Evolutionary conservation across 2,329 filamentous ascomycete species (phyloP).

Genomic region (Ophiocordyceps polyrhachis-furcata): DNA sequence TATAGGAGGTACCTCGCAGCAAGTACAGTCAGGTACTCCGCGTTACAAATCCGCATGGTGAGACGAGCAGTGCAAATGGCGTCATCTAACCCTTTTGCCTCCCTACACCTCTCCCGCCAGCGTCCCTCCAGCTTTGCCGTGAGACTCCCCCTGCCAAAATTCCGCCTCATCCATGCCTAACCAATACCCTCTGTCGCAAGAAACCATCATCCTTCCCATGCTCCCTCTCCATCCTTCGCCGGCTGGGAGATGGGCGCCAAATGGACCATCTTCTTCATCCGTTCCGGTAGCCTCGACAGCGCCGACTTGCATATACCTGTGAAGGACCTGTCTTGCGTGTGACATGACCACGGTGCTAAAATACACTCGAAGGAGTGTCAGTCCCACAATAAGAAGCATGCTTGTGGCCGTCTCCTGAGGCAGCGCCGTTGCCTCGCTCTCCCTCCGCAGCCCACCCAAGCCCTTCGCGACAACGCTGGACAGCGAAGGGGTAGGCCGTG

Average conservation of each 20-base stretch:
- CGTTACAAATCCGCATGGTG: constrained; percentile 2
- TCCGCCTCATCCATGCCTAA: constrained; percentile 47
- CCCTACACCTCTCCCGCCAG: constrained; percentile 15
- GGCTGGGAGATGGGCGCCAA: constrained; percentile 48
- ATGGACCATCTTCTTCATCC: constrained; percentile 42
- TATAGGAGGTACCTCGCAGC: neutral
- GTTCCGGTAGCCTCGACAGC: constrained; percentile 28
- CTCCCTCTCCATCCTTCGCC: constrained; percentile 65
- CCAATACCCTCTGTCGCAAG: constrained; percentile 62
- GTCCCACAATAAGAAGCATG: constrained; percentile 53
- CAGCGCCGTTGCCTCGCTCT: constrained; percentile 15
- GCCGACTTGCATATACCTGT: constrained; percentile 36
- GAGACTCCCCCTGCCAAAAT: constrained; percentile 47
- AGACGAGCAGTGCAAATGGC: constrained; percentile 5
- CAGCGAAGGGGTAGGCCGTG: constrained; percentile 7
- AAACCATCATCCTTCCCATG: constrained; percentile 62
- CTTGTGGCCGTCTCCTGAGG: constrained; percentile 50
- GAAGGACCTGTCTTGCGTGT: constrained; percentile 59
- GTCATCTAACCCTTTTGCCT: constrained; percentile 3
- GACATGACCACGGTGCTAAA: constrained; percentile 71
- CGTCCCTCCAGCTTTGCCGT: constrained; percentile 21
- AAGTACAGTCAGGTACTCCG: neutral
- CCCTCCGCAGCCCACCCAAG: constrained; percentile 14
- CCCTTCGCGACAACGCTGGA: constrained; percentile 13
- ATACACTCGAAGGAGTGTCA: constrained; percentile 65